A percentile compares a stretch with the other conserved stretches of the same genome.
phyloP scores from a whole-genome alignment of 2,329 filamentous ascomycete species.

The Coniochaeta sp. region DNA sequence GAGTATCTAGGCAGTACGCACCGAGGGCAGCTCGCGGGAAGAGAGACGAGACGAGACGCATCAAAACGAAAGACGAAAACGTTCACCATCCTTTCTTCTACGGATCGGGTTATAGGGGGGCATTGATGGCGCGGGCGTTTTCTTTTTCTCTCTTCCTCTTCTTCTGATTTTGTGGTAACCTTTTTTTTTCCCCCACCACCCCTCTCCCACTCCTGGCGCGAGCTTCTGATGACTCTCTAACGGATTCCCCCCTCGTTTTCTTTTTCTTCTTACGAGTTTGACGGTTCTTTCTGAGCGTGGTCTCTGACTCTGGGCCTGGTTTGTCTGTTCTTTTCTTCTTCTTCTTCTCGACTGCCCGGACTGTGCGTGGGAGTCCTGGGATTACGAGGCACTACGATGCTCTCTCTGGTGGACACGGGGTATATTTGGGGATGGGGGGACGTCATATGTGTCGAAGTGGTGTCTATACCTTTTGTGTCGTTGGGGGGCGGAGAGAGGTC shows the following conservation, averaged over 20 bases:
- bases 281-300: not conserved
- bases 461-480: not conserved
- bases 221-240: not conserved
- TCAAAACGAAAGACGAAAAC: not conserved
- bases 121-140: not conserved
- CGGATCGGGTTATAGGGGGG: not conserved
- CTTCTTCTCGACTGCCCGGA: not conserved
- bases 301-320: not conserved
- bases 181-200: not conserved
- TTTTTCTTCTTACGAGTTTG: not conserved
- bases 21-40: not conserved
- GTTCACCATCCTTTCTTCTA: not conserved
- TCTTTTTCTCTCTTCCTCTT: too few relatives aligned
- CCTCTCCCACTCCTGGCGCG: not conserved
- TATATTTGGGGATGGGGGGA: not conserved
- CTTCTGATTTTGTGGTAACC: too few relatives aligned
- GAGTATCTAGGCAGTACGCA: slow-evolving; percentile 19
- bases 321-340: not conserved
- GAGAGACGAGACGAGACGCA: not conserved
- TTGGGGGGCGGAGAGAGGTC: not conserved
- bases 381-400: too few relatives aligned
- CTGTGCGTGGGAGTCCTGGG: not conserved
- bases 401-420: not conserved
- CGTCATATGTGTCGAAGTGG: not conserved
- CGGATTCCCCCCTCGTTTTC: not conserved